phyloP scores from a whole-genome alignment of 1,284 basidiomycete genomes.

The Peniophora sp. region DNA sequence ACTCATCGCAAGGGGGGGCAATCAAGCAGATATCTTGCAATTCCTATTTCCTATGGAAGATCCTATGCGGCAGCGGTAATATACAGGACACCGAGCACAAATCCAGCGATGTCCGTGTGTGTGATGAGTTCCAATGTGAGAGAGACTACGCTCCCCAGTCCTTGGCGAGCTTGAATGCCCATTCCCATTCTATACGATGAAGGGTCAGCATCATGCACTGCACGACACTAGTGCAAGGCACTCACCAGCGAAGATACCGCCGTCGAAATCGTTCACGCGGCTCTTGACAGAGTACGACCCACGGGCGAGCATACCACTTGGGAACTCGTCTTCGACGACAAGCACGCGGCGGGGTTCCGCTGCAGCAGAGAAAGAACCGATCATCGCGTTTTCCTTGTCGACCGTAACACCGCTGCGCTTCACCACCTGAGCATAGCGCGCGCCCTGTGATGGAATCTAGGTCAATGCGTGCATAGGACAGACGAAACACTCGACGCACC shows the following conservation, averaged over 20 bases:
- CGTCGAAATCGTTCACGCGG: conserved; percentile 80
- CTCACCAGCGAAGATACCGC: conserved; percentile 66
- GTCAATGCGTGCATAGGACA: conserved; percentile 4
- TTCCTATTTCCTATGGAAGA: too few relatives aligned
- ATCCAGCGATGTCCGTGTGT: background rate
- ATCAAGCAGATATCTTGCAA: too few relatives aligned
- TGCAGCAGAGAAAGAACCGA: conserved; percentile 77
- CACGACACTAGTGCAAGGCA: conserved; percentile 5
- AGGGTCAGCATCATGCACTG: conserved; percentile 1
- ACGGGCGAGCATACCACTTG: conserved; percentile 78
- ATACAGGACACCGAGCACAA: conserved; percentile 6
- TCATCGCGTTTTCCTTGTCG: conserved; percentile 86
- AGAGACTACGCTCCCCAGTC: conserved; percentile 49
- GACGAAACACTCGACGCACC: conserved; percentile 29
- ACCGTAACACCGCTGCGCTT: conserved; percentile 75
- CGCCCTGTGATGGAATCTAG: conserved; percentile 39
- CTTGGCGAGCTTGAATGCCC: conserved; percentile 76
- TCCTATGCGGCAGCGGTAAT: too few relatives aligned
- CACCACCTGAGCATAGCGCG: conserved; percentile 80
- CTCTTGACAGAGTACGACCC: conserved; percentile 73
- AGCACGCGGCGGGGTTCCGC: conserved; percentile 58
- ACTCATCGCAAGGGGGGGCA: too few relatives aligned
- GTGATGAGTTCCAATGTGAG: too few relatives aligned
- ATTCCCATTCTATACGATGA: conserved; percentile 63
- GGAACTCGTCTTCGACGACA: conserved; percentile 74